These are phyloP conservation scores for Ceratocystis variospora DNA, from an alignment of 2,329 filamentous ascomycete genomes.

Conservation along the genomic window DNA sequence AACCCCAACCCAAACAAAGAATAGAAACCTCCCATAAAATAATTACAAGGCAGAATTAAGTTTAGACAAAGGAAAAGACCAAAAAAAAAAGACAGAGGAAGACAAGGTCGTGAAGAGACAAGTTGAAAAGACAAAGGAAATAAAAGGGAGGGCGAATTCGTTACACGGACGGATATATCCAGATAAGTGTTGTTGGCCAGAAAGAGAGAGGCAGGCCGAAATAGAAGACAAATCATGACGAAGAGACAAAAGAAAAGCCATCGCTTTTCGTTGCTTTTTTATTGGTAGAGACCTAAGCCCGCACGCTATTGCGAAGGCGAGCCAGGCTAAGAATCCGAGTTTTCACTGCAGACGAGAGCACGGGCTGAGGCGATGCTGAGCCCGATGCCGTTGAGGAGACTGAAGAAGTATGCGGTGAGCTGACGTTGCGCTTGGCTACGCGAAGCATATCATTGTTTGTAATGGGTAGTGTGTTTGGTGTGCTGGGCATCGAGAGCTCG, in stretches of 20 bases:
- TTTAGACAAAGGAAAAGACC: conserved; percentile 4
- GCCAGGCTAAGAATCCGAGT: conserved; percentile 16
- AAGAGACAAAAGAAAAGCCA: conserved; percentile 4
- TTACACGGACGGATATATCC: not conserved
- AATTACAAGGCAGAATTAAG: conserved; percentile 4
- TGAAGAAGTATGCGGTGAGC: conserved; percentile 18
- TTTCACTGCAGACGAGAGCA: conserved; percentile 19
- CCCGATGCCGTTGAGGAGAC: conserved; percentile 18
- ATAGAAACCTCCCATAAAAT: not conserved
- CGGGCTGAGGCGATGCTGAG: not conserved
- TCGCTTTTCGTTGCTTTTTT: not conserved
- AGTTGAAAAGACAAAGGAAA: conserved; percentile 9
- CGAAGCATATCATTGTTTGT: conserved; percentile 37
- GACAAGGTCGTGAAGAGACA: not conserved
- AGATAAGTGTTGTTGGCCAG: not conserved
- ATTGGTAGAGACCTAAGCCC: conserved; percentile 6
- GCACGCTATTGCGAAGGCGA: conserved; percentile 13
- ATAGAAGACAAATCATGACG: conserved; percentile 1
- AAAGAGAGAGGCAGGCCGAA: not conserved
- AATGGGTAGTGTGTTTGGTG: conserved; percentile 25
- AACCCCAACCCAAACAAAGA: not conserved
- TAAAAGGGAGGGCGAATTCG: conserved; percentile 13
- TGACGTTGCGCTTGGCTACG: conserved; percentile 32
- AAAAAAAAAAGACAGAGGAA: not conserved
- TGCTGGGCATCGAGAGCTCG: not conserved